Base-by-base conservation (phyloP, 139 green algal genomes). In the Dunaliella primolecta region DNA sequence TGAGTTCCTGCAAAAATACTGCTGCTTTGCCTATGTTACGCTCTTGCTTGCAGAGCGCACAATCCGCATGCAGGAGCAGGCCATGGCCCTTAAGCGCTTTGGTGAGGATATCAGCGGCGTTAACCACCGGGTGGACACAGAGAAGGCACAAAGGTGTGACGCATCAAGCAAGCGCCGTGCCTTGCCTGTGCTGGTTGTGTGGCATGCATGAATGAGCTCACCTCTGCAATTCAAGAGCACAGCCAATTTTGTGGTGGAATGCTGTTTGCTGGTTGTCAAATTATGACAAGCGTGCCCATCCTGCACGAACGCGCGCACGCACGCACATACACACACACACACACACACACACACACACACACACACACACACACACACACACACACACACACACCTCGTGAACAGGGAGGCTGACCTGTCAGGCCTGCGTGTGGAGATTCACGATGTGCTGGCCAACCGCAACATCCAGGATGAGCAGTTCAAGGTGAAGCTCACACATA, bases 31-130 rank as follows among this genome's bases (percentile, higher is more conserved):
- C 37, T 23, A 1, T n/a, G 20, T 46, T n/a, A n/a, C n/a, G 27
- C 38, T 83, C 31, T 31, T 84, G 81, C 21, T 29, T 84, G 81
- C 84, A 90, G 88, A 91, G 85, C 85, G 88, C 64, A 88, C 75
- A 25, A 82, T 76, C 0, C 83, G 88, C 2, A 75, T 88, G 57
- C 83, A 87, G 55, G 88, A 91, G 74, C 88, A 91, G 80, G 83
- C 88, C 0, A 27, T 91, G 1, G 75, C 57, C 37, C 78, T 91
- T 32, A 91, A 91, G 88, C 85, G 88, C 32, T 88, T 95, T 72
- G 93, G 93, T 20, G 90, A 94, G 85, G 93, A 96, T 86, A 88
- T 96, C 24, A 84, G 93, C 78, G 79, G 87, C 7, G 37, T 94
- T n/a, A 86, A 93, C 89, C 82, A 94, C 85, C 86, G 87, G 35